Base-by-base conservation (phyloP, 331 rosid genomes). In the Cydonia oblonga region DNA sequence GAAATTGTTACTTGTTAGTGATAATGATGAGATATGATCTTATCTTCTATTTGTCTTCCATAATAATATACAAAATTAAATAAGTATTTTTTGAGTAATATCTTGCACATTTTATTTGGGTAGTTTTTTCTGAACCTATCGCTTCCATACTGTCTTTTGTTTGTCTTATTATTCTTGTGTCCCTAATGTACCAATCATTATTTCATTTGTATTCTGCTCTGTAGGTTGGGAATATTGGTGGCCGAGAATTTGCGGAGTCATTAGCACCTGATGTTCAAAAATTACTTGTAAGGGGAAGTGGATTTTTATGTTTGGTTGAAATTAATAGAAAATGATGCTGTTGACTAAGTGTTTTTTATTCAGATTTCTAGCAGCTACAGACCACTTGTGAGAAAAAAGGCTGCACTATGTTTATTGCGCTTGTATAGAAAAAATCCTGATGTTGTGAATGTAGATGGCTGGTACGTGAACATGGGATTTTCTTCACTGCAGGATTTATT, bases 221-320 rank as follows among this genome's bases (percentile, higher is more conserved):
- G 80, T 64, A 95, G 99, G 99, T 95, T 87, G 99, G 99, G 77
- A 95, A 95, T 87, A 95, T 95, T 81, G 99, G 99, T 20, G 99
- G 99, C 52, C 89, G 99, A 85, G 99, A 95, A 74, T 95, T 95
- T 64, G 97, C 99, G 0, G 99, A 95, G 93, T 95, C 99, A 25
- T 90, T 95, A 78, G 96, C 99, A 68, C 97, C 97, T 62, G 99
- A 95, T 84, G 99, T 95, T 30, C 97, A 91, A 69, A 95, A 91
- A 85, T 75, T 95, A 73, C 89, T 95, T 87, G 99, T 95, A 90
- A 83, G 92, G 69, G 81, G 64, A 78, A 49, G 12, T 57, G 70
- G 53, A 11, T 70, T 26, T 29, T 57, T 42, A 32, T 70, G 46
- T 30, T 69, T 82, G 51, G 51, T 23, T 70, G 65, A 30, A 29